These are phyloP conservation scores for Pugionium dolabratum DNA, from an alignment of 345 rosid species.

Conservation along the genomic window DNA sequence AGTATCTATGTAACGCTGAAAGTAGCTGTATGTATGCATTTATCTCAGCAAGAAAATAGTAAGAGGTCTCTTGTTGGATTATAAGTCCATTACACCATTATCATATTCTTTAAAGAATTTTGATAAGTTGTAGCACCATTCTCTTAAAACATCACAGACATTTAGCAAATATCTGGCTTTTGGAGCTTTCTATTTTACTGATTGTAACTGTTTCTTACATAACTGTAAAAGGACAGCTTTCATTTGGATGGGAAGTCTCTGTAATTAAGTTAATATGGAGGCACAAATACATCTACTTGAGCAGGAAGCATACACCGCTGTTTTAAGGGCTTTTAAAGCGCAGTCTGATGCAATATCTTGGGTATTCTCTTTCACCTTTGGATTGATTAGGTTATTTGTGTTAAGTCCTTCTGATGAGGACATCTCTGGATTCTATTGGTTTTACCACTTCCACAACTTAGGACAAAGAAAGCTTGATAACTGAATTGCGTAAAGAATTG, in stretches of 20 bases:
- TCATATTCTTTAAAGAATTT: neutral
- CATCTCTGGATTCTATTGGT: constrained; percentile 23
- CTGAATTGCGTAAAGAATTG: constrained; percentile 90
- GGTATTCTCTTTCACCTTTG: constrained; percentile 51
- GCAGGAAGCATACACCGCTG: constrained; percentile 95
- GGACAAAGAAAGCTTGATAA: constrained; percentile 95
- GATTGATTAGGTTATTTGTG: constrained; percentile 6
- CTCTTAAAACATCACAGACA: neutral
- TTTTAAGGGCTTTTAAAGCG: constrained; percentile 94
- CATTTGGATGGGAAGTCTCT: constrained; percentile 38
- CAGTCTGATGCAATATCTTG: constrained; percentile 97
- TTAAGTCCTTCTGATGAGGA: constrained; percentile 19
- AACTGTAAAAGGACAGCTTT: constrained; percentile 16
- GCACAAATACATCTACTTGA: constrained; percentile 88
- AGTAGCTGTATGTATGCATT: neutral
- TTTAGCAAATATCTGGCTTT: neutral
- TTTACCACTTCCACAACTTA: constrained; percentile 37
- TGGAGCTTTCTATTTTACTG: neutral
- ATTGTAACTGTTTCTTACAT: constrained; percentile 2
- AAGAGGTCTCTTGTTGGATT: constrained; percentile 11
- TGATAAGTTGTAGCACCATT: neutral
- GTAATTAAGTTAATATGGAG: constrained; percentile 58
- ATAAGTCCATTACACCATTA: neutral
- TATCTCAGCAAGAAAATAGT: constrained; percentile 1
- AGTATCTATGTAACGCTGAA: too few species aligned